These are phyloP conservation scores for Cynara cardunculus DNA, from an alignment of 129 eudicot genomes.

Conservation along the genomic window DNA sequence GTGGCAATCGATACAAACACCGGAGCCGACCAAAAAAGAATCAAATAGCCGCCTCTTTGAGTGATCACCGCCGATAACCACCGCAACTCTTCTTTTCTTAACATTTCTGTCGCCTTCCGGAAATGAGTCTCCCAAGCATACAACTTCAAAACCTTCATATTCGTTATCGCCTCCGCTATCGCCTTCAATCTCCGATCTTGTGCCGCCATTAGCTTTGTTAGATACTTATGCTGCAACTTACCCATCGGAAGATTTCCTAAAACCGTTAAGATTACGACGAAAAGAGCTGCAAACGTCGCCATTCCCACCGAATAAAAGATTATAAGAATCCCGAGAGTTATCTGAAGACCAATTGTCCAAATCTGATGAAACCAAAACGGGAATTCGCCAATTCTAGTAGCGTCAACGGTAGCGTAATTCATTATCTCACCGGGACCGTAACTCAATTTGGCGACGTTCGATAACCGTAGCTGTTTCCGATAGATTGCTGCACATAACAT, in stretches of 20 bases:
- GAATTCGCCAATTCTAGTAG: slow-evolving; percentile 58
- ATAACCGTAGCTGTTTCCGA: slow-evolving; percentile 48
- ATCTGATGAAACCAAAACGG: slow-evolving; percentile 57
- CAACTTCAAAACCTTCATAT: slow-evolving; percentile 61
- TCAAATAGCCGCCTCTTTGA: slow-evolving; percentile 36
- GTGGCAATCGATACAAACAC: slow-evolving; percentile 38
- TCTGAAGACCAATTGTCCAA: slow-evolving; percentile 52
- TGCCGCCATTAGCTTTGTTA: slow-evolving; percentile 47
- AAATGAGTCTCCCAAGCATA: slow-evolving; percentile 69
- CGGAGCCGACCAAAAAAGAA: slow-evolving; percentile 55
- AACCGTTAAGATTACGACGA: slow-evolving; percentile 33
- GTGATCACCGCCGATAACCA: slow-evolving; percentile 35
- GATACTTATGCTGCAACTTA: slow-evolving; percentile 44
- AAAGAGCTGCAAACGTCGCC: slow-evolving; percentile 48
- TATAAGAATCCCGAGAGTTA: slow-evolving; percentile 40
- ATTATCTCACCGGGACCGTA: slow-evolving; percentile 62
- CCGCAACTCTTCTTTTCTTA: slow-evolving; percentile 36
- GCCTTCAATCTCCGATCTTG: slow-evolving; percentile 58
- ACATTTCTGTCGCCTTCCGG: slow-evolving; percentile 27
- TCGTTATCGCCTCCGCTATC: slow-evolving; percentile 48
- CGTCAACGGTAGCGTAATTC: slow-evolving; percentile 56
- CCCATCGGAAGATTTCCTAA: slow-evolving; percentile 50
- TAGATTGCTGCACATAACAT: slow-evolving; percentile 56
- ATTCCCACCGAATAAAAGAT: slow-evolving; percentile 42
- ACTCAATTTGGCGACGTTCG: slow-evolving; percentile 38